These are phyloP conservation scores for Fraxinus ornus DNA, from an alignment of 305 asterid species.

Conservation along the genomic window DNA sequence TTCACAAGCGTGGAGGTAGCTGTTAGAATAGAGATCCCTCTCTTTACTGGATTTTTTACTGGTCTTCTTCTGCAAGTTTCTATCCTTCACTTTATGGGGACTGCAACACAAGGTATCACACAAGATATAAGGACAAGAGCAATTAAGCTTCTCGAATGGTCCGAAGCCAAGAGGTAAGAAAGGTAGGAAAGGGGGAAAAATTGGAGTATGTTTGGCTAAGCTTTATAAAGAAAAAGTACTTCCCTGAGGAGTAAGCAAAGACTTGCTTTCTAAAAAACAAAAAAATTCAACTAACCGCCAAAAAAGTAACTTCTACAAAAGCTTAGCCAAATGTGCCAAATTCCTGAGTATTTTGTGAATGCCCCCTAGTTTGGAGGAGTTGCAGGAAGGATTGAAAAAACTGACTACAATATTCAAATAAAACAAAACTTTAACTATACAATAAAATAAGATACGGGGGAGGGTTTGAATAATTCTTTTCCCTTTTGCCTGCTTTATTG, in stretches of 20 bases:
- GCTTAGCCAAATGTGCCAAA: not conserved
- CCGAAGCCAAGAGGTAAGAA: not conserved
- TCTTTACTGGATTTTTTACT: constrained; percentile 39
- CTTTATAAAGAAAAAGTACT: not conserved
- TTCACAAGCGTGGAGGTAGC: constrained; percentile 74
- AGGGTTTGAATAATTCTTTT: not conserved
- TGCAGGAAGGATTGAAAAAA: not conserved
- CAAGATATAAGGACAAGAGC: not conserved
- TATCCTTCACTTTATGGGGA: constrained; percentile 47
- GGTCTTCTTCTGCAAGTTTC: constrained; percentile 47
- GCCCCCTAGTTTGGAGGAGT: not conserved
- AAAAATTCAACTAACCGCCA: not conserved
- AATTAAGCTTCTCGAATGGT: not conserved
- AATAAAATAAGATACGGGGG: not conserved
- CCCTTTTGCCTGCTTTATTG: not conserved
- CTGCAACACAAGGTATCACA: constrained; percentile 32
- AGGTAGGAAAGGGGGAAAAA: too few relatives aligned
- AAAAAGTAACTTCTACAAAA: not conserved
- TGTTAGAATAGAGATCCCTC: constrained; percentile 48
- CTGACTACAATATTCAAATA: not conserved
- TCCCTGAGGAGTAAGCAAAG: not conserved
- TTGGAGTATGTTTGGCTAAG: not conserved
- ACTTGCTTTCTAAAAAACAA: not conserved
- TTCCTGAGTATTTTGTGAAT: not conserved
- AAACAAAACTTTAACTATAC: not conserved